Evolutionary conservation across 2,329 filamentous ascomycete species (phyloP).

Genomic region (Fusarium globosum): DNA sequence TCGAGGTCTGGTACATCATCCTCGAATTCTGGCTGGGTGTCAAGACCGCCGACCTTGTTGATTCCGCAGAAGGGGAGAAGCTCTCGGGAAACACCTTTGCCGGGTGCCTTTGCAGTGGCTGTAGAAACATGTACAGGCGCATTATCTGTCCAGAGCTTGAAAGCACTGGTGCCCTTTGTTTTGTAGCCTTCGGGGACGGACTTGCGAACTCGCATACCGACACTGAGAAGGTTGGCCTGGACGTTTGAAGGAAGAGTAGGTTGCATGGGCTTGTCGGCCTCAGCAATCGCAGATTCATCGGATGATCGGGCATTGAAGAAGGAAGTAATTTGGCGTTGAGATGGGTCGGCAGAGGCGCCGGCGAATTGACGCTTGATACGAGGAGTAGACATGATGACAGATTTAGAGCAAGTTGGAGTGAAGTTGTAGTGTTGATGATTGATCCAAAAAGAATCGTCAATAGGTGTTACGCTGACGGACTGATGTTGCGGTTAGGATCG

Average conservation of each 20-base stretch:
- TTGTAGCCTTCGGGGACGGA: constrained; percentile 95
- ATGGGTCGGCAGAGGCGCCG: constrained; percentile 66
- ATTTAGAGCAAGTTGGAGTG: not conserved
- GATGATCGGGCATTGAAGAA: constrained; percentile 63
- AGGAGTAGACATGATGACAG: constrained; percentile 60
- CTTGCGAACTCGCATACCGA: constrained; percentile 95
- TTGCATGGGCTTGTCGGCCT: constrained; percentile 45
- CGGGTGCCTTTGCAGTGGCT: constrained; percentile 18
- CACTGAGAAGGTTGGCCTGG: constrained; percentile 85
- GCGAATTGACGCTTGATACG: constrained; percentile 71
- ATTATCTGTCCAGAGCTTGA: constrained; percentile 62
- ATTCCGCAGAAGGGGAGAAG: constrained; percentile 85
- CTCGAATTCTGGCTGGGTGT: constrained; percentile 63
- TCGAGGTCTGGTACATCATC: constrained; percentile 50
- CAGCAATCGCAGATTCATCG: constrained; percentile 43
- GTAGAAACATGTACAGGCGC: constrained; percentile 34
- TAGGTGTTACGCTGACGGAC: constrained; percentile 8
- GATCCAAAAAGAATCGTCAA: not conserved
- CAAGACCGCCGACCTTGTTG: constrained; percentile 77
- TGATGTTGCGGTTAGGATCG: constrained; percentile 6
- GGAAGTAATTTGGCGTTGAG: constrained; percentile 72
- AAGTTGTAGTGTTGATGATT: not conserved
- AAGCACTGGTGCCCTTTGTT: constrained; percentile 65
- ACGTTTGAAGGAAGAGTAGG: constrained; percentile 71
- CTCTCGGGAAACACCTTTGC: constrained; percentile 62